These are phyloP conservation scores for Ophiobolus disseminans DNA, from an alignment of 2,329 filamentous ascomycete genomes.

Conservation along the genomic window DNA sequence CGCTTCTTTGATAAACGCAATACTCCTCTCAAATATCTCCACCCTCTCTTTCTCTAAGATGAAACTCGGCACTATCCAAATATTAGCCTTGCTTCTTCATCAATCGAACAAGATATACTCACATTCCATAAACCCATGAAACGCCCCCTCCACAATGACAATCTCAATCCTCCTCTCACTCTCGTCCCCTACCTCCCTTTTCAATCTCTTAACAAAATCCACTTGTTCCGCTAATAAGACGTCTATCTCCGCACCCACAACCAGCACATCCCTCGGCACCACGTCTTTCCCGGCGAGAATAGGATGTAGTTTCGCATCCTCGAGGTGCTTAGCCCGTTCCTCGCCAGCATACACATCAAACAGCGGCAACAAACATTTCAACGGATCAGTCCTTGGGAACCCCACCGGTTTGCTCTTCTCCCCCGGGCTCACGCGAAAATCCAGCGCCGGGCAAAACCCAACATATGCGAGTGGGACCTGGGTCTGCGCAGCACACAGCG, in stretches of 20 bases:
- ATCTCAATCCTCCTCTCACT: slow-evolving; percentile 29
- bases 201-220: slow-evolving; percentile 47
- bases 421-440: slow-evolving; percentile 41
- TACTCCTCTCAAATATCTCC: slow-evolving; percentile 16
- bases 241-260: slow-evolving; percentile 52
- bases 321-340: slow-evolving; percentile 29
- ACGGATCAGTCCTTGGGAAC: slow-evolving; percentile 50
- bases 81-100: background rate
- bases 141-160: slow-evolving; percentile 32
- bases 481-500: slow-evolving; percentile 39
- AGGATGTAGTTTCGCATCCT: slow-evolving; percentile 49
- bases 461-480: slow-evolving; percentile 37
- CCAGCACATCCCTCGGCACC: slow-evolving; percentile 50
- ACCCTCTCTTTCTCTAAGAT: slow-evolving; percentile 22
- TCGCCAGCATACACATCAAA: slow-evolving; percentile 55
- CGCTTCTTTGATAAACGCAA: slow-evolving; percentile 18
- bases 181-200: slow-evolving; percentile 34
- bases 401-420: slow-evolving; percentile 49
- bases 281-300: slow-evolving; percentile 44
- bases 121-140: slow-evolving; percentile 45
- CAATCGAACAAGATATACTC: slow-evolving; percentile 5
- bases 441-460: slow-evolving; percentile 49
- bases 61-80: slow-evolving; percentile 17
- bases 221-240: slow-evolving; percentile 54
- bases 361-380: slow-evolving; percentile 50